These are phyloP conservation scores for Podaxis sp. DNA, from an alignment of 768 basidiomycete genomes.

Conservation along the genomic window DNA sequence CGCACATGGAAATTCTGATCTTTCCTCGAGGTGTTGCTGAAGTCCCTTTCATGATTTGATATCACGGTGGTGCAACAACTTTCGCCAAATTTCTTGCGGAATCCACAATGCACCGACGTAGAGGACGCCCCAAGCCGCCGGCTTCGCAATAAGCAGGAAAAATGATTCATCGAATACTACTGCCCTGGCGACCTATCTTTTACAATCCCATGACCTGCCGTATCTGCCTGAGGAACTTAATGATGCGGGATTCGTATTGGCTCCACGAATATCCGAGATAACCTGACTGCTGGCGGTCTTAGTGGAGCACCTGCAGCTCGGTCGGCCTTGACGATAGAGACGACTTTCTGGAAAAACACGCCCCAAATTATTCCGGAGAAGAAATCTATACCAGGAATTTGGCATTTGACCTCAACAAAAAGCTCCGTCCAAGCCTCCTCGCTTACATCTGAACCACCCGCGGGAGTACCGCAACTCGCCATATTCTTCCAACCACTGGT, in stretches of 20 bases:
- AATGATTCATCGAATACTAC: not conserved
- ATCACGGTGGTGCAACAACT: not conserved
- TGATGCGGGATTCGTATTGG: not conserved
- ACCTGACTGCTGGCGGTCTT: not conserved
- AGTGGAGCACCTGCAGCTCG: not conserved
- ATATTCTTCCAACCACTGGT: not conserved
- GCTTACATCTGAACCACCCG: not conserved
- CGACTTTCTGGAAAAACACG: not conserved
- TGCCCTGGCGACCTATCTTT: not conserved
- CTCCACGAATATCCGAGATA: conserved; percentile 8
- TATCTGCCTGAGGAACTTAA: too few species aligned
- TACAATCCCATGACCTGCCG: not conserved
- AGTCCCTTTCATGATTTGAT: not conserved
- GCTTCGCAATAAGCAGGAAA: not conserved
- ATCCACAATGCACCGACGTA: not conserved
- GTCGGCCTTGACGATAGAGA: not conserved
- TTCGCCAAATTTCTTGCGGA: conserved; percentile 1
- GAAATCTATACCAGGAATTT: not conserved
- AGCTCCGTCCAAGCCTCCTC: not conserved
- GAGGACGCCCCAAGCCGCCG: not conserved
- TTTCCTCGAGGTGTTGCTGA: not conserved
- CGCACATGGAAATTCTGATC: not conserved
- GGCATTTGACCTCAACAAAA: not conserved
- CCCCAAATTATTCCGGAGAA: conserved; percentile 2
- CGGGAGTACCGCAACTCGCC: not conserved